These are phyloP conservation scores for Neurospora tetraspora DNA, from an alignment of 495 filamentous ascomycete species.

Conservation along the genomic window DNA sequence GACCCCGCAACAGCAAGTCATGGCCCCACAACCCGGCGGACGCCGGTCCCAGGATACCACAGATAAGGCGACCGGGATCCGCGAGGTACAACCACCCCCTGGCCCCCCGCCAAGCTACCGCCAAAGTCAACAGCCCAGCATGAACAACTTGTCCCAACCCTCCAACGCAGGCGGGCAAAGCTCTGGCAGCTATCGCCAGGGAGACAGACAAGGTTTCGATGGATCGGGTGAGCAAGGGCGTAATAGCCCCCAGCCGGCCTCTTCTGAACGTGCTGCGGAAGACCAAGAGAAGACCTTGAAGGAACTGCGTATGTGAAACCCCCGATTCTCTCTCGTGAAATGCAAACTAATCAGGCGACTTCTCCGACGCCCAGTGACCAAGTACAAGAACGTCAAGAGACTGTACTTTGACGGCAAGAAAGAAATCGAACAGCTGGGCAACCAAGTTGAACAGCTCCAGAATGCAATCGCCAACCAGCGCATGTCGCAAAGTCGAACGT, in stretches of 20 bases:
- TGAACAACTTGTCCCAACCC: slow-evolving; percentile 34
- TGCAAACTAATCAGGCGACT: slow-evolving; percentile 4
- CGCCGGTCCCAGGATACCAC: slow-evolving; percentile 37
- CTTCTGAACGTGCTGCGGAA: slow-evolving; percentile 40
- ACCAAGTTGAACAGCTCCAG: slow-evolving; percentile 89
- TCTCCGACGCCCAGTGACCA: slow-evolving; percentile 51
- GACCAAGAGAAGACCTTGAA: slow-evolving; percentile 48
- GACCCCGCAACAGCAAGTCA: slow-evolving; percentile 28
- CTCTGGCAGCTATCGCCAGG: slow-evolving; percentile 28
- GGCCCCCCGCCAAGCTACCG: slow-evolving; percentile 40
- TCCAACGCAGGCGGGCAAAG: slow-evolving; percentile 23
- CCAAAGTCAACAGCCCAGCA: slow-evolving; percentile 35
- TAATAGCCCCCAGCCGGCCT: slow-evolving; percentile 50
- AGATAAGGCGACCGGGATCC: slow-evolving; percentile 21
- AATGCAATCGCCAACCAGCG: slow-evolving; percentile 94
- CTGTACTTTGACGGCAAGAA: slow-evolving; percentile 93
- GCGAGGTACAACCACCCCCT: slow-evolving; percentile 31
- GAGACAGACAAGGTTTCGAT: slow-evolving; percentile 30
- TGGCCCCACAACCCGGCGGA: slow-evolving; percentile 41
- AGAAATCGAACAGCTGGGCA: slow-evolving; percentile 76
- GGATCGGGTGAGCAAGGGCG: slow-evolving; percentile 37
- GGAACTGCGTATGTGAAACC: slow-evolving; percentile 50
- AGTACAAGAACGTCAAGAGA: slow-evolving; percentile 96
- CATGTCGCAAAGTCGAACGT: slow-evolving; percentile 86
- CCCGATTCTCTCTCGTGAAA: neutral